Conservation (phyloP, 1,284 basidiomycete species). For the Trametes sp. region DNA sequence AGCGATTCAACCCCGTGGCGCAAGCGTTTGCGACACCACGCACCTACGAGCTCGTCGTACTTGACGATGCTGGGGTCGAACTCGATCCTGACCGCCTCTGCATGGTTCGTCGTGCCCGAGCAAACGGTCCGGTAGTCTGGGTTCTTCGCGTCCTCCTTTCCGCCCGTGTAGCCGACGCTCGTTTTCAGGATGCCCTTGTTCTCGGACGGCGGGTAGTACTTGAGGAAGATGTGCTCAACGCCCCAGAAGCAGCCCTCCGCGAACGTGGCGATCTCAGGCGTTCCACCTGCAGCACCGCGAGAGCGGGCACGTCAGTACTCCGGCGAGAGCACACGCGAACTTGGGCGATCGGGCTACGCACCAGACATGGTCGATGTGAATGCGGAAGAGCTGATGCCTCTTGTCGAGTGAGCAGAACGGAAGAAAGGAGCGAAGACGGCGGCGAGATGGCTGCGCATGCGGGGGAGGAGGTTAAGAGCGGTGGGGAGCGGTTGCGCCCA, state of each 20-base stretch:
- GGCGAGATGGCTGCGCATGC: slow-evolving; percentile 31
- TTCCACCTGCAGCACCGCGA: slow-evolving; percentile 14
- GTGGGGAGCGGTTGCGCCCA: slow-evolving; percentile 16
- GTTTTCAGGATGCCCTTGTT: slow-evolving; percentile 77
- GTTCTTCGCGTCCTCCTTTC: slow-evolving; percentile 59
- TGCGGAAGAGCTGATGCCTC: slow-evolving; percentile 24
- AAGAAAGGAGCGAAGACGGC: slow-evolving; percentile 21
- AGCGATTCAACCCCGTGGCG: neutral
- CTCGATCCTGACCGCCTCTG: slow-evolving; percentile 87
- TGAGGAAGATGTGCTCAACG: slow-evolving; percentile 86
- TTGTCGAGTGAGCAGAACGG: slow-evolving; percentile 16
- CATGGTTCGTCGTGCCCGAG: slow-evolving; percentile 85
- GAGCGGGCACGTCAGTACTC: too few species aligned
- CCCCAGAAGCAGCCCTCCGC: slow-evolving; percentile 83
- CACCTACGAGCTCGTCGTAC: slow-evolving; percentile 86
- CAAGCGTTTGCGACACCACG: slow-evolving; percentile 35
- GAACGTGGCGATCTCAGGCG: slow-evolving; percentile 75
- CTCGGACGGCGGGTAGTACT: slow-evolving; percentile 75
- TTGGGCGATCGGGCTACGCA: slow-evolving; percentile 12
- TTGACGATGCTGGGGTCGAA: slow-evolving; percentile 83
- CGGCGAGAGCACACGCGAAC: too few species aligned
- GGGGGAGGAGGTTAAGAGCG: slow-evolving; percentile 10
- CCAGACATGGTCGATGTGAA: slow-evolving; percentile 29
- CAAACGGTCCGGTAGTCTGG: slow-evolving; percentile 85
- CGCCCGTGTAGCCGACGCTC: slow-evolving; percentile 85